These are phyloP conservation scores for Suhomyces canberraensis DNA, from an alignment of 805 yeast species.

Conservation along the genomic window DNA sequence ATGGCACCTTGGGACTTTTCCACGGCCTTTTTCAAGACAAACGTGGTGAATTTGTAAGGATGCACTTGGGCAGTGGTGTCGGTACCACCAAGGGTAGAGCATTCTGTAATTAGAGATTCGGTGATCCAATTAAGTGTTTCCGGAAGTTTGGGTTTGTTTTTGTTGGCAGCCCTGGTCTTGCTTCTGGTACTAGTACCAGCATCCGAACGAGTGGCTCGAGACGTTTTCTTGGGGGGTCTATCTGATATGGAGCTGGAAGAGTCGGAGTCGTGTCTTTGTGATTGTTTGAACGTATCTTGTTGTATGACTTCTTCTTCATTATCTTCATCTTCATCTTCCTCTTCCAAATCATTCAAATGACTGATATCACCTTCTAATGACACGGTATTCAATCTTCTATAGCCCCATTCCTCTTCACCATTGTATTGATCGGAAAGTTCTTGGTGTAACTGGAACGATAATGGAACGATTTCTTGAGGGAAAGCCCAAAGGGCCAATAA, in stretches of 20 bases:
- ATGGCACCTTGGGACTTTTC: slow-evolving; percentile 67
- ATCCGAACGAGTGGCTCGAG: slow-evolving; percentile 28
- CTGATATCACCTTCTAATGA: slow-evolving; percentile 80
- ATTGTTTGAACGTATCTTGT: slow-evolving; percentile 10
- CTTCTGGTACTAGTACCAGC: neutral
- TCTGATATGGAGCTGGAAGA: slow-evolving; percentile 12
- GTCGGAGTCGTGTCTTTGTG: slow-evolving; percentile 13
- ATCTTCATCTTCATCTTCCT: slow-evolving; percentile 20
- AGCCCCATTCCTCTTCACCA: slow-evolving; percentile 93
- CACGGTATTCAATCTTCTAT: slow-evolving; percentile 81
- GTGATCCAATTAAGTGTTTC: slow-evolving; percentile 74
- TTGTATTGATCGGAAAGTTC: slow-evolving; percentile 72
- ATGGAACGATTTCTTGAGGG: slow-evolving; percentile 89
- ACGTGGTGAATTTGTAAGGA: slow-evolving; percentile 91
- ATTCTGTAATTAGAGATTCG: slow-evolving; percentile 57
- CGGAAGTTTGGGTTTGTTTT: slow-evolving; percentile 42
- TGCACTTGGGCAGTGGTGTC: slow-evolving; percentile 96
- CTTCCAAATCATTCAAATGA: slow-evolving; percentile 18
- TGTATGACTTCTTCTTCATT: slow-evolving; percentile 15
- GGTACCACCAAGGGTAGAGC: slow-evolving; percentile 78
- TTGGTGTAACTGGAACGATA: slow-evolving; percentile 82
- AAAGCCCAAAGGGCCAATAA: slow-evolving; percentile 93
- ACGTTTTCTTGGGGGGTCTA: slow-evolving; percentile 38
- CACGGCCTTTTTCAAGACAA: slow-evolving; percentile 72
- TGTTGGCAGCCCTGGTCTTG: slow-evolving; percentile 2